These are phyloP conservation scores for Ammopiptanthus mongolicus DNA, from an alignment of 306 rosid species.

Conservation along the genomic window DNA sequence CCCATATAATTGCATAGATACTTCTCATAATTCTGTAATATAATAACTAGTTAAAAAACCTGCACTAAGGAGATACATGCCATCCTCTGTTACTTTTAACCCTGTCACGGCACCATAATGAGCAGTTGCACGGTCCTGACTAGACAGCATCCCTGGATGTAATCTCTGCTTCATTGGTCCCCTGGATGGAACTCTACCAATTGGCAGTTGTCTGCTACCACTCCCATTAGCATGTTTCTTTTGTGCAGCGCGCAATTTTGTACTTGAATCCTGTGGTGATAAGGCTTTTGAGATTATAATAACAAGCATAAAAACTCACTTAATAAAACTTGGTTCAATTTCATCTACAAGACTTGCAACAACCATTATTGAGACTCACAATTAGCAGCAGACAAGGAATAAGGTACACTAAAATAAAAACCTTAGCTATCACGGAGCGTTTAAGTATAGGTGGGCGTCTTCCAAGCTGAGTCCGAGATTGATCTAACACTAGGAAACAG, in stretches of 20 bases:
- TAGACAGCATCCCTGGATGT: slow-evolving; percentile 93
- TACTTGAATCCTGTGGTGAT: slow-evolving; percentile 47
- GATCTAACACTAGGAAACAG: slow-evolving; percentile 79
- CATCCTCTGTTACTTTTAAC: slow-evolving; percentile 75
- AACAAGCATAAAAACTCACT: background rate
- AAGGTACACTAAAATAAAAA: slow-evolving; percentile 25
- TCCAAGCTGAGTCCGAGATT: slow-evolving; percentile 87
- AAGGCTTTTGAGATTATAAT: slow-evolving; percentile 7
- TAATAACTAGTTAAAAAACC: slow-evolving; percentile 31
- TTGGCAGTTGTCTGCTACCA: slow-evolving; percentile 44
- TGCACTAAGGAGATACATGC: slow-evolving; percentile 95
- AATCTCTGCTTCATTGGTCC: slow-evolving; percentile 68
- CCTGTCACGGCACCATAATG: slow-evolving; percentile 97
- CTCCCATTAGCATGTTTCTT: slow-evolving; percentile 61
- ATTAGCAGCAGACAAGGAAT: background rate
- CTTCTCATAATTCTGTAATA: background rate
- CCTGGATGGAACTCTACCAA: slow-evolving; percentile 53
- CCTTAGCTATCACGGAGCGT: slow-evolving; percentile 49
- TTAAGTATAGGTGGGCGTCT: slow-evolving; percentile 71
- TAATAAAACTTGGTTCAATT: background rate
- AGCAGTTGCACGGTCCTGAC: slow-evolving; percentile 91
- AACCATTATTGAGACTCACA: background rate
- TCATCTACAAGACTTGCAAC: slow-evolving; percentile 9
- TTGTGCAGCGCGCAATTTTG: slow-evolving; percentile 49
- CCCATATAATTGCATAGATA: background rate